Evolutionary conservation across 805 yeast genomes (phyloP), one percentile per base, ranked within the genome.

Genomic region (Blastobotrys attinorum): DNA sequence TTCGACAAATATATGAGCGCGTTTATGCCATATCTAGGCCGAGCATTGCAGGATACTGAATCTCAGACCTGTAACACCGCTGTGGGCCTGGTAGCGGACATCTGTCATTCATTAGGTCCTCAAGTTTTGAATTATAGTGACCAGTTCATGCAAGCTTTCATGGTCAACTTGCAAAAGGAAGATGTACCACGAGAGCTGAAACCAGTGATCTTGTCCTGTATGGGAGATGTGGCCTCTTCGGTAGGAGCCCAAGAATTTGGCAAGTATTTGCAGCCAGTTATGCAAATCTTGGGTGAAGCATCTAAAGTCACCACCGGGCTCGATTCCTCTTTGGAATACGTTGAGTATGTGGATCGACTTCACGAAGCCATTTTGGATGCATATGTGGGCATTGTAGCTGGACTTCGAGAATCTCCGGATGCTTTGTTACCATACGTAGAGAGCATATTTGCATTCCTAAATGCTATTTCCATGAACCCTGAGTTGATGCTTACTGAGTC

Each of bases 151-250:
- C 76, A 76, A 41, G 82, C 83, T 39, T 73, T 92, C 59, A 90
- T 95, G 43, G 72, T 74, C 39, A 77, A 79, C 57, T 71, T 92
- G 49, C 77, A 82, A 46, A 76, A 76, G 55, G 71, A 74, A 34
- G 76, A 74, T 45, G 79, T 86, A 16, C 81, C 81, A 59, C 76
- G 85, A 47, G 96, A 87, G 50, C 72, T 90, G 52, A 81, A 85
- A 62, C 96, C 97, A 15, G 73, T 86, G 18, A 86, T 90, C 22
- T 68, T 92, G 52, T 85, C 97, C 10, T 87, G 95, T 57, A 86
- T 92, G 62, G 98, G 98, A 51, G 98, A 92, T 63, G 77, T 92
- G 57, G 97, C 97, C 3, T 76, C 95, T 0, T 80, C 92, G 11
- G 78, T 89, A 48, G 97, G 96, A 3, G 60, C 72, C 2, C 31